These are phyloP conservation scores for Aaosphaeria arxii DNA, from an alignment of 2,329 filamentous ascomycete genomes.

Conservation along the genomic window DNA sequence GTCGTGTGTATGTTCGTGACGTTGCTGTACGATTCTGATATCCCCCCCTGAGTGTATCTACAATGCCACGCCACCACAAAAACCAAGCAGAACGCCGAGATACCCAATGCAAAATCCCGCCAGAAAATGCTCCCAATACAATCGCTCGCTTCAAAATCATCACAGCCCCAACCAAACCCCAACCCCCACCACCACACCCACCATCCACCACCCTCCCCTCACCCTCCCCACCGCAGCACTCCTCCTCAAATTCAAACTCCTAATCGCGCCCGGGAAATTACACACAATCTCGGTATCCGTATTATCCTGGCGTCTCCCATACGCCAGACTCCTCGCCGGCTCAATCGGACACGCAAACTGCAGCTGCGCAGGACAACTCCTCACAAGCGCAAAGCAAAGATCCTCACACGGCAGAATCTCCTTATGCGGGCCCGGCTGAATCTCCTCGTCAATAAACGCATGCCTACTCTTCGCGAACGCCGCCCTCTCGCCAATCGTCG, in stretches of 20 bases:
- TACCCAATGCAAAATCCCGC: too few relatives aligned
- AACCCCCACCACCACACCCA: constrained; percentile 9
- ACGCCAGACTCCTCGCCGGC: constrained; percentile 13
- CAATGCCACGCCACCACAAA: too few relatives aligned
- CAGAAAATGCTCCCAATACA: background rate
- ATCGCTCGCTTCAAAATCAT: background rate
- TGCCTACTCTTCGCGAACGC: constrained; percentile 64
- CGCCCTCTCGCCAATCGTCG: constrained; percentile 23
- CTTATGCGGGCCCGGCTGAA: constrained; percentile 86
- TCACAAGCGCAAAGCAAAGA: constrained; percentile 81
- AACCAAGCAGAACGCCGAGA: too few relatives aligned
- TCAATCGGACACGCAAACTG: constrained; percentile 69
- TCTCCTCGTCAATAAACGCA: constrained; percentile 64
- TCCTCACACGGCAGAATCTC: constrained; percentile 87
- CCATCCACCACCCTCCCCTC: constrained; percentile 5
- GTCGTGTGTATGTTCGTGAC: too few relatives aligned
- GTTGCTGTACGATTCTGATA: too few relatives aligned
- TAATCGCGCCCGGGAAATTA: constrained; percentile 41
- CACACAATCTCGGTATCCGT: constrained; percentile 26
- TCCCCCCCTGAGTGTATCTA: too few relatives aligned
- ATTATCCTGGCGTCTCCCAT: constrained; percentile 19
- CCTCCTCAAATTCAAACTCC: constrained; percentile 29
- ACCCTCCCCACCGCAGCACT: constrained; percentile 4
- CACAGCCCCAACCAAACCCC: background rate
- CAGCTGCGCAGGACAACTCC: constrained; percentile 76